A percentile compares a stretch with the other conserved stretches of the same genome.
Conservation (phyloP, 768 basidiomycete genomes). For the Leccinum fibrillosum region DNA sequence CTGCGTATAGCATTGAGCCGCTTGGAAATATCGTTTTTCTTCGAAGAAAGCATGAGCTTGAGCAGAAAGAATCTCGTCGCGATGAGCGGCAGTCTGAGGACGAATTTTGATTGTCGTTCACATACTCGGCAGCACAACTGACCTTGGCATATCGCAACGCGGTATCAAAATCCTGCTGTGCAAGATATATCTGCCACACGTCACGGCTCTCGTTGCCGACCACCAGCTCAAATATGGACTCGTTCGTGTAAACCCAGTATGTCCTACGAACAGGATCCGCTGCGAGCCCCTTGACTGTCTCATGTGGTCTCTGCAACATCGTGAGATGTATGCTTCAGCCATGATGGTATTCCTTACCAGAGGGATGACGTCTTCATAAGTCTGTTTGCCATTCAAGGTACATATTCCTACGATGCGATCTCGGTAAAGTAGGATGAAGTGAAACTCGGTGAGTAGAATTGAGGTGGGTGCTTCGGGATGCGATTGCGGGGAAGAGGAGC, state of each 20-base stretch:
- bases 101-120: slow-evolving; percentile 1
- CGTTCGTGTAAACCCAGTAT: slow-evolving; percentile 91
- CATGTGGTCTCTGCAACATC: slow-evolving; percentile 61
- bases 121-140: slow-evolving; percentile 10
- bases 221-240: slow-evolving; percentile 84
- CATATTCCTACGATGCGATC: slow-evolving; percentile 78
- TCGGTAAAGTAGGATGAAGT: slow-evolving; percentile 81
- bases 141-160: slow-evolving; percentile 86
- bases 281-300: slow-evolving; percentile 69
- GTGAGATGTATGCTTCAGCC: slow-evolving; percentile 6
- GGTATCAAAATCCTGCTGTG: slow-evolving; percentile 70
- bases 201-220: slow-evolving; percentile 88
- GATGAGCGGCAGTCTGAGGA: slow-evolving; percentile 78
- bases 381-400: slow-evolving; percentile 72
- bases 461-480: slow-evolving; percentile 58
- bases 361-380: slow-evolving; percentile 81
- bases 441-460: slow-evolving; percentile 86
- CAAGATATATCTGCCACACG: slow-evolving; percentile 89
- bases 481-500: slow-evolving; percentile 18
- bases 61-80: slow-evolving; percentile 77
- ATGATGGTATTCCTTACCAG: slow-evolving; percentile 50
- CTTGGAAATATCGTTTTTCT: slow-evolving; percentile 76
- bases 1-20: slow-evolving; percentile 90
- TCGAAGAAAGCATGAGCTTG: slow-evolving; percentile 82
- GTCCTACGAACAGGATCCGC: slow-evolving; percentile 87